Evolutionary conservation across 805 yeast species (phyloP).

Genomic region (Saturnispora sekii): DNA sequence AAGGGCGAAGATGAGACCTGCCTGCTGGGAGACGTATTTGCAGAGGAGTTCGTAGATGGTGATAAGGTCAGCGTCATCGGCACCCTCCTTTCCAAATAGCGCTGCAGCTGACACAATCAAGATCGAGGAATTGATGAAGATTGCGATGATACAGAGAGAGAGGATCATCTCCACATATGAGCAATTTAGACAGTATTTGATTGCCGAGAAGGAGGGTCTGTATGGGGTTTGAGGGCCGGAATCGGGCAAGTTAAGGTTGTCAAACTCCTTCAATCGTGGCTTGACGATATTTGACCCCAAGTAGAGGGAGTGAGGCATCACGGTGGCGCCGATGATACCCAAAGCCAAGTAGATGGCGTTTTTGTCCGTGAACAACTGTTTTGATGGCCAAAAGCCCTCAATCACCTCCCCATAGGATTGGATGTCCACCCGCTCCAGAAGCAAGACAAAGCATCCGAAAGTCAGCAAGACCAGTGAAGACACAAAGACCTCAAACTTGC

Average conservation of each 20-base stretch:
- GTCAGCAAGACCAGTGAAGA: slow-evolving; percentile 62
- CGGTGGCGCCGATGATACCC: slow-evolving; percentile 89
- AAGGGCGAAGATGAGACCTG: slow-evolving; percentile 76
- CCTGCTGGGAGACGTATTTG: slow-evolving; percentile 54
- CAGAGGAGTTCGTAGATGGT: slow-evolving; percentile 62
- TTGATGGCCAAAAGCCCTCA: slow-evolving; percentile 61
- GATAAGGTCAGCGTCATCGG: slow-evolving; percentile 72
- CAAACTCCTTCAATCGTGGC: slow-evolving; percentile 71
- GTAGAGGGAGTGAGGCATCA: slow-evolving; percentile 86
- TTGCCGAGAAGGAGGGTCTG: slow-evolving; percentile 64
- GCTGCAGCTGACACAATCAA: slow-evolving; percentile 76
- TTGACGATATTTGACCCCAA: slow-evolving; percentile 84
- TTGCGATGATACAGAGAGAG: slow-evolving; percentile 69
- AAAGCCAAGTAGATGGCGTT: slow-evolving; percentile 66
- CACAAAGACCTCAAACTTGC: slow-evolving; percentile 73
- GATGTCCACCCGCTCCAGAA: slow-evolving; percentile 50
- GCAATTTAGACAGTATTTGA: slow-evolving; percentile 59
- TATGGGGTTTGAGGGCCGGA: slow-evolving; percentile 30
- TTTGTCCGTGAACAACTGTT: slow-evolving; percentile 43
- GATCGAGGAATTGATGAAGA: slow-evolving; percentile 80
- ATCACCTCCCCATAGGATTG: slow-evolving; percentile 43
- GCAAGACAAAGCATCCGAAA: slow-evolving; percentile 64
- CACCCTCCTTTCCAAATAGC: slow-evolving; percentile 58
- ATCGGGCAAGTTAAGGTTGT: slow-evolving; percentile 30
- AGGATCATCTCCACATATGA: slow-evolving; percentile 63